Base-by-base conservation (phyloP, 2,329 filamentous ascomycete species). In the Biscogniauxia marginata region DNA sequence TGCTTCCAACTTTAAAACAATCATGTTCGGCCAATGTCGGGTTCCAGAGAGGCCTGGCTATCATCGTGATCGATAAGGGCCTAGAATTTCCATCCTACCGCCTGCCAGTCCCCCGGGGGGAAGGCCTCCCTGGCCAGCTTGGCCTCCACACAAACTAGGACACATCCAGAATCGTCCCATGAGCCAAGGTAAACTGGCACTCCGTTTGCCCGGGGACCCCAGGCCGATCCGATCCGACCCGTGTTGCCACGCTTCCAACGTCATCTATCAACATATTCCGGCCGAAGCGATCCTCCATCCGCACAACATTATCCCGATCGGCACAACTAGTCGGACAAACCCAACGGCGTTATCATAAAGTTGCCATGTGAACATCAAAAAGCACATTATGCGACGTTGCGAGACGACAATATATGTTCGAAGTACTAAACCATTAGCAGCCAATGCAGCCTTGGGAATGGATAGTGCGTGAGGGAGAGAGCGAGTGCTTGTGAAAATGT, bases 1-100 rank as follows among this genome's bases (percentile, higher is more conserved):
- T 52, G 53, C 25, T 39, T 30, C 49, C 25, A 58, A 20, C 9
- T 20, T 24, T 18, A 44, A 52, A 50, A 22, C 3, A 22, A 9
- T 46, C 46, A 34, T 48, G 34, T 34, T 57, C 57, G 57, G 57
- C 50, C 54, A 56, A 49, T 57, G 43, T 49, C 57, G 57, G 57
- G 24, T 47, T 25, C 19, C 16, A 49, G 48, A 39, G 30, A 16
- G 30, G 30, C 30, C 13, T 16, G 30, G 30, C 30, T 39, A 16
- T 39, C 30, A 39, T 39, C 30, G 30, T 39, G 30, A 39, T 39
- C 30, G 30, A 39, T 39, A n/a, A 16, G n/a, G 30, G 30, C 13
- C 30, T 39, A 39, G 30, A 39, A 6, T 39, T 39, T 39, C 11
- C n/a, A 16, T 34, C 30, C 8, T 39, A 39, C 30, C 30, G 30